These are phyloP conservation scores for Cryptococcus wingfieldii DNA, from an alignment of 1,284 basidiomycete species.

Conservation along the genomic window DNA sequence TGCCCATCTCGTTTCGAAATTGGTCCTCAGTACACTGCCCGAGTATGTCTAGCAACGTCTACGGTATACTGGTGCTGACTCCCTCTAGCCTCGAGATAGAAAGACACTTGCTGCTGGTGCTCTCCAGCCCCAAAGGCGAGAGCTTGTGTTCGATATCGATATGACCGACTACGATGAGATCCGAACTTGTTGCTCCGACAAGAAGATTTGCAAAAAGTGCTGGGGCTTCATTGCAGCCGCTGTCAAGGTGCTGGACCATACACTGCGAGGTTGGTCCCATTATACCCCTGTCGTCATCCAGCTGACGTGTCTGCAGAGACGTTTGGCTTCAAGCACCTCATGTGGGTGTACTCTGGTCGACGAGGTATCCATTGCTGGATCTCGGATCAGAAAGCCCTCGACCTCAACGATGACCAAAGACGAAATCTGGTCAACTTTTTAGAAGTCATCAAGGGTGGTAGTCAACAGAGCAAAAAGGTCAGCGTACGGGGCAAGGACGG, in stretches of 20 bases:
- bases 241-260: constrained; percentile 77
- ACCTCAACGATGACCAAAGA: constrained; percentile 85
- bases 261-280: constrained; percentile 59
- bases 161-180: constrained; percentile 99
- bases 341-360: constrained; percentile 99
- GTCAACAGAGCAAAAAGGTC: constrained; percentile 79
- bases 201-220: constrained; percentile 86
- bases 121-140: constrained; percentile 75
- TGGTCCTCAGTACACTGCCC: constrained; percentile 84
- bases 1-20: constrained; percentile 95
- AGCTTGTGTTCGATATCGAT: constrained; percentile 99
- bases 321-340: constrained; percentile 70
- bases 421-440: constrained; percentile 80
- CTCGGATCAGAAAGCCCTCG: constrained; percentile 81
- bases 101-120: constrained; percentile 74
- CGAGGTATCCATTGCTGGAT: constrained; percentile 99
- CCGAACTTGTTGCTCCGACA: constrained; percentile 89
- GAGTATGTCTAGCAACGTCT: constrained; percentile 55
- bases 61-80: constrained; percentile 3
- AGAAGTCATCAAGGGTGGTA: constrained; percentile 78
- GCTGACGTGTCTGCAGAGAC: constrained; percentile 50
- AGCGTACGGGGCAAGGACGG: constrained; percentile 56
- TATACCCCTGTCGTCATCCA: not conserved
- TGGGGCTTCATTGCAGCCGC: constrained; percentile 94
- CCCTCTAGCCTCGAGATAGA: constrained; percentile 73